Evolutionary conservation across 208 protist genomes (phyloP).

Genomic region (Acanthamoeba castellanii): DNA sequence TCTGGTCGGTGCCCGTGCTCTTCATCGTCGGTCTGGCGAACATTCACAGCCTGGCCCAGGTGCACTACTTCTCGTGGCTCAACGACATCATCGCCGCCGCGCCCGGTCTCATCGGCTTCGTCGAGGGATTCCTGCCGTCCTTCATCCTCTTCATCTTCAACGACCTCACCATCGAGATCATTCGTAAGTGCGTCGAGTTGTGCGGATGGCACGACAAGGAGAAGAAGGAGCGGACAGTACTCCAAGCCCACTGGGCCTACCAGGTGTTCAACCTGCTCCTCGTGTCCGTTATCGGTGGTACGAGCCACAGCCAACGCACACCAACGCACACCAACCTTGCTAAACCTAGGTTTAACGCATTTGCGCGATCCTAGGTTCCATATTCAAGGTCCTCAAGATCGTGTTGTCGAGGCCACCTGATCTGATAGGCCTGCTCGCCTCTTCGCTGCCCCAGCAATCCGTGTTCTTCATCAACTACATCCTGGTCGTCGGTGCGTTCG

Average conservation of each 20-base stretch:
- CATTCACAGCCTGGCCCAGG: neutral
- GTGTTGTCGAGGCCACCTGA: neutral
- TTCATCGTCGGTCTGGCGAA: constrained; percentile 67
- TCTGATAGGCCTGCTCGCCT: constrained; percentile 19
- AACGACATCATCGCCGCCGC: neutral
- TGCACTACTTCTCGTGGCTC: constrained; percentile 35
- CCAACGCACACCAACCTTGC: neutral
- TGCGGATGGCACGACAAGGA: neutral
- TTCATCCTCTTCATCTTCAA: constrained; percentile 67
- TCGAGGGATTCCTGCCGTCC: constrained; percentile 53
- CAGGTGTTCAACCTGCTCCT: constrained; percentile 42
- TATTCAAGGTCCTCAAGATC: constrained; percentile 39
- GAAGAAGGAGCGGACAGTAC: neutral
- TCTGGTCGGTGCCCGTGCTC: constrained; percentile 63
- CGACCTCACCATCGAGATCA: constrained; percentile 29
- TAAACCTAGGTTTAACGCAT: neutral
- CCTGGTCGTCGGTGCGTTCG: constrained; percentile 22
- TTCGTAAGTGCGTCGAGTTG: neutral
- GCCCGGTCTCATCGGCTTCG: constrained; percentile 6
- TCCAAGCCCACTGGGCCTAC: constrained; percentile 29
- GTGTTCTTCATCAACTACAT: constrained; percentile 73
- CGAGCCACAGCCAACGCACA: neutral
- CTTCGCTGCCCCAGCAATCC: constrained; percentile 55
- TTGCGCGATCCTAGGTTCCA: neutral
- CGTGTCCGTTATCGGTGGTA: constrained; percentile 40